Percentiles rank a stretch among this genome's conserved stretches.
phyloP scores from a whole-genome alignment of 352 stramenopile genomes.

The Pythium grandisporangium region DNA sequence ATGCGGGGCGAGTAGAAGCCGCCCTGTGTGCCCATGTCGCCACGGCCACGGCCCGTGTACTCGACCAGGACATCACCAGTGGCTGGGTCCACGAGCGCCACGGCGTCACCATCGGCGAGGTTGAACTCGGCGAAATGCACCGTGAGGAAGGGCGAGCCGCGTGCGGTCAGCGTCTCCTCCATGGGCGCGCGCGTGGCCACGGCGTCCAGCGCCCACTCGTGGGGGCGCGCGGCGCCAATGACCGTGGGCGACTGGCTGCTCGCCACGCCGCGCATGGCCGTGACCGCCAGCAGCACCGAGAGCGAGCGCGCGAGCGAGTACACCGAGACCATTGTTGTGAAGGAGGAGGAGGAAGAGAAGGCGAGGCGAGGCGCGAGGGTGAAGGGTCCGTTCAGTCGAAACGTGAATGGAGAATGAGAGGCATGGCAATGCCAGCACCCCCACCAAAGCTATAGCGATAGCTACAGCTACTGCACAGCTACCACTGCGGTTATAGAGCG shows the following conservation, averaged over 20 bases:
- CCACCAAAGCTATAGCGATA: no score
- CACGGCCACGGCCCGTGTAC: slow-evolving; percentile 19
- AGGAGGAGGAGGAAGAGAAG: no score
- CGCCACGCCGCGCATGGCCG: no score
- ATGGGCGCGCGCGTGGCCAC: slow-evolving; percentile 7
- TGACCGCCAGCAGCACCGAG: not conserved
- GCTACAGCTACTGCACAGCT: no score
- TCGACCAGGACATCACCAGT: slow-evolving; percentile 9
- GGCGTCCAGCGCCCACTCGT: slow-evolving; percentile 16
- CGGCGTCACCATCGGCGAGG: slow-evolving; percentile 17
- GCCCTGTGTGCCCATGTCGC: slow-evolving; percentile 14
- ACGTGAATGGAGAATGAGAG: no score
- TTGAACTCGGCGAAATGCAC: slow-evolving; percentile 30
- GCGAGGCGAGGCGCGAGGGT: no score
- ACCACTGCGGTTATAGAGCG: no score
- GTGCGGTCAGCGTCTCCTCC: slow-evolving; percentile 9
- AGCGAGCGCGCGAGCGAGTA: not conserved
- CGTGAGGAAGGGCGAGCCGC: slow-evolving; percentile 23
- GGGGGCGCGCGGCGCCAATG: slow-evolving; percentile 14
- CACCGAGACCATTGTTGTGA: not conserved
- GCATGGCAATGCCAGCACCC: no score
- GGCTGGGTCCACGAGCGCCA: slow-evolving; percentile 16
- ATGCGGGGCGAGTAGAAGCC: slow-evolving; percentile 27
- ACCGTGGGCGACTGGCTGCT: not conserved
- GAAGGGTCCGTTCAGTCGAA: no score